These are phyloP conservation scores for Micractinium conductrix DNA, from an alignment of 139 green algal genomes.

Conservation along the genomic window DNA sequence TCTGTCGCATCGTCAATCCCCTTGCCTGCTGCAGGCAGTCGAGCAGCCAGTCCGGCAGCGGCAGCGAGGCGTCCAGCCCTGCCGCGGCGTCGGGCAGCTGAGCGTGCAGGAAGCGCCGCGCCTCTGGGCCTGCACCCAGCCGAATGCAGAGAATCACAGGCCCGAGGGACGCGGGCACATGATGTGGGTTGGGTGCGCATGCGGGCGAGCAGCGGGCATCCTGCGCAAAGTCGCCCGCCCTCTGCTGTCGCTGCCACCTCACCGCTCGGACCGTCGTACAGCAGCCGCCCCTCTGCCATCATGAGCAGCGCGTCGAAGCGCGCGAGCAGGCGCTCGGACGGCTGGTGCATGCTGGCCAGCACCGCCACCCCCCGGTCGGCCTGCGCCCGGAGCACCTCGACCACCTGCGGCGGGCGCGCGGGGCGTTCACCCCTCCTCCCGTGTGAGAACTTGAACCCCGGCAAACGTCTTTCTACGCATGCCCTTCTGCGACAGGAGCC, in stretches of 20 bases:
- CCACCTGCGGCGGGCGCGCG: not conserved
- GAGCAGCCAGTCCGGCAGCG: slow-evolving; percentile 3
- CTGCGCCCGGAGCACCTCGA: not conserved
- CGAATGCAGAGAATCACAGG: no score
- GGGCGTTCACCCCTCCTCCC: no score
- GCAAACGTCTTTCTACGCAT: no score
- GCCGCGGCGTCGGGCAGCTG: not conserved
- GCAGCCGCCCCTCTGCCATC: not conserved
- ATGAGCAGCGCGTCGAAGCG: not conserved
- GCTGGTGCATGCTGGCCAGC: slow-evolving; percentile 2
- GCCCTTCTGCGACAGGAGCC: no score
- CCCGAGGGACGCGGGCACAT: no score
- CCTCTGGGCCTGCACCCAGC: not conserved
- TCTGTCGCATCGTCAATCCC: no score
- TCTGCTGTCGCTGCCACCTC: not conserved
- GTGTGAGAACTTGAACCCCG: no score
- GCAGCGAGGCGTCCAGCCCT: not conserved
- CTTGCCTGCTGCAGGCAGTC: not conserved
- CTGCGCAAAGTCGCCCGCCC: no score
- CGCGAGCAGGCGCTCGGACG: not conserved
- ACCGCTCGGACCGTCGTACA: not conserved
- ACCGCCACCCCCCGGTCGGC: not conserved
- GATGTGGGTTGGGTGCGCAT: no score
- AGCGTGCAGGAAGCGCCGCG: not conserved
- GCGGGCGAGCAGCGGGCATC: no score